Conservation (phyloP, 1,284 basidiomycete genomes). For the Heterobasidion occidentale region DNA sequence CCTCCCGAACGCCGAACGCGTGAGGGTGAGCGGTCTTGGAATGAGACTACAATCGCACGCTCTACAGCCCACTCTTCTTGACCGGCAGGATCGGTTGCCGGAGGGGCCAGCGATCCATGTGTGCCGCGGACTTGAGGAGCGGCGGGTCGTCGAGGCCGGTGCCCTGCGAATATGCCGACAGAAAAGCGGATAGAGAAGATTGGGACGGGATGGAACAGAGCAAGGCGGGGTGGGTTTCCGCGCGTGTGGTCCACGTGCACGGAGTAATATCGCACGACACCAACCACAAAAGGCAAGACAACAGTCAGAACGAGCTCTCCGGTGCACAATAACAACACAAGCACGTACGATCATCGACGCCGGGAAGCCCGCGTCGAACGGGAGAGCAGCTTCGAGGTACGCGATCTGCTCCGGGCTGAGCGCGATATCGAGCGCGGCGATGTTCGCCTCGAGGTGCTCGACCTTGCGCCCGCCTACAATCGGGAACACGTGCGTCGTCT, state of each 20-base stretch:
- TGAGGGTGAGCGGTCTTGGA: no score
- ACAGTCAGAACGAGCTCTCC: no score
- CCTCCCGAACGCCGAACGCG: no score
- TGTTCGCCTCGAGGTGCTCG: slow-evolving; percentile 22
- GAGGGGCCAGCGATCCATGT: background rate
- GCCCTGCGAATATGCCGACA: background rate
- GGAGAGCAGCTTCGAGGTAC: slow-evolving; percentile 1
- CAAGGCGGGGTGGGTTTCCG: background rate
- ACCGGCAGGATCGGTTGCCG: background rate
- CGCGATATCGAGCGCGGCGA: slow-evolving; percentile 22
- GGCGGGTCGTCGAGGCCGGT: background rate
- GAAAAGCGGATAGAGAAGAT: background rate
- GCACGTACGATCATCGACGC: slow-evolving; percentile 1
- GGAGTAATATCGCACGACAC: background rate
- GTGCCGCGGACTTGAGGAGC: background rate
- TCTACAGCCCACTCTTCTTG: no score
- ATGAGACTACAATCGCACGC: no score
- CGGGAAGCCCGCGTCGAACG: slow-evolving; percentile 6
- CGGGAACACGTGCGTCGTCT: slow-evolving; percentile 22
- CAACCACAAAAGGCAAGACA: background rate
- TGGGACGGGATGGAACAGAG: background rate
- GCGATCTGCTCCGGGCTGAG: slow-evolving; percentile 21
- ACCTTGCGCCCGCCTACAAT: slow-evolving; percentile 27
- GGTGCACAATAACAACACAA: no score
- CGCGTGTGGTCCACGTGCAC: background rate